Evolutionary conservation across 495 filamentous ascomycete genomes (phyloP), one percentile per base, ranked within the genome.

Genomic region (Apodospora peruviana): DNA sequence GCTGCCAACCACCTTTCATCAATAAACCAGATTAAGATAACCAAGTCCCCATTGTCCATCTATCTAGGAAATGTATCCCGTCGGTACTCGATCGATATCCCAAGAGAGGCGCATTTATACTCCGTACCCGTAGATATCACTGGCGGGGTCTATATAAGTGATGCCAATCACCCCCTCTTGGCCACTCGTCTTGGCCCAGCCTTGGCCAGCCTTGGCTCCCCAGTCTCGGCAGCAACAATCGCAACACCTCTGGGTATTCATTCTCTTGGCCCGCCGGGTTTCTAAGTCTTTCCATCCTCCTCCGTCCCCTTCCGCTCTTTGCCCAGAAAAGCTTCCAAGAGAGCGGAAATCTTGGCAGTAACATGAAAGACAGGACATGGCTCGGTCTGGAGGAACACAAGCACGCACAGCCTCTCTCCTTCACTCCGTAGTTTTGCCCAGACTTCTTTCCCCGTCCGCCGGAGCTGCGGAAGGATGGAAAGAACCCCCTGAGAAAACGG

Each of bases 331-430:
- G 22, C 27, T 23, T 18, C 21, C 43, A 19, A 36, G 25, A n/a
- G 19, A 36, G 43, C 43, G 43, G 43, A 45, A 36, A 45, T 36
- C 43, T 45, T 45, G 43, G 43, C 43, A 36, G 17, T 9, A 45
- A 44, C 23, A n/a, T 2, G 2, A 3, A 10, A 19, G 39, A 41
- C 39, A 23, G n/a, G 18, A 21, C 9, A 23, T 22, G 7, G 32
- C n/a, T n/a, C n/a, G n/a, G n/a, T n/a, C n/a, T n/a, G n/a, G n/a
- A n/a, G n/a, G n/a, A n/a, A n/a, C n/a, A n/a, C n/a, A n/a, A 32
- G 27, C 12, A 5, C 27, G 7, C 27, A 32, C 7, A 32, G 27
- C 5, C 7, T 5, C 27, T 12, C 27, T 32, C 27, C 27, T 12
- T 32, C 27, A 5, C 27, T 32, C 27, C 27, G 12, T 12, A 5